Conservation (phyloP, 495 filamentous ascomycete genomes). For the Penicillium antarcticum region DNA sequence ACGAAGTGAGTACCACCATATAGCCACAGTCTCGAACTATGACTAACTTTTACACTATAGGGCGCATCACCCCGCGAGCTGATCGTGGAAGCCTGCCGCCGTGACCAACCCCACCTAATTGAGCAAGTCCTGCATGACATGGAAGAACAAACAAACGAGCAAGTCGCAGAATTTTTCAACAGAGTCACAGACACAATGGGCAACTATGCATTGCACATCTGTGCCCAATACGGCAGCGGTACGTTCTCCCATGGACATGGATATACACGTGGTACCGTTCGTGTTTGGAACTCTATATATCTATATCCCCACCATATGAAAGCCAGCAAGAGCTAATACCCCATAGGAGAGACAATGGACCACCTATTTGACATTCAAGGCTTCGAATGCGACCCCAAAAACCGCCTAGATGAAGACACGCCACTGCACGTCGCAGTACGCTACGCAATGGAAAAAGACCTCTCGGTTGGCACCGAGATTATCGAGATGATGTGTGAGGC, state of each 20-base stretch:
- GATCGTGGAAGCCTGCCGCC: slow-evolving; percentile 88
- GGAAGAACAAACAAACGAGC: slow-evolving; percentile 44
- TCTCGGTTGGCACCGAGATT: slow-evolving; percentile 62
- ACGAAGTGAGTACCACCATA: slow-evolving; percentile 31
- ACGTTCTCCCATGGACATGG: slow-evolving; percentile 29
- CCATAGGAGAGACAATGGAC: slow-evolving; percentile 85
- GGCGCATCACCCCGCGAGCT: slow-evolving; percentile 83
- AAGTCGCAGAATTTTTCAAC: slow-evolving; percentile 74
- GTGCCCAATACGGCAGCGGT: slow-evolving; percentile 83
- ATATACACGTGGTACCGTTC: too few species aligned
- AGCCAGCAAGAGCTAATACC: neutral
- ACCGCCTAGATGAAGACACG: slow-evolving; percentile 78
- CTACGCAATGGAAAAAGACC: slow-evolving; percentile 71
- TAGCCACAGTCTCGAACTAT: neutral
- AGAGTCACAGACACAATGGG: slow-evolving; percentile 78
- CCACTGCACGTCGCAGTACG: slow-evolving; percentile 86
- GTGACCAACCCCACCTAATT: slow-evolving; percentile 86
- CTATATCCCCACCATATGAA: neutral
- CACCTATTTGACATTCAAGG: slow-evolving; percentile 87
- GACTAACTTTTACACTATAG: slow-evolving; percentile 41
- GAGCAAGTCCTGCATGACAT: slow-evolving; percentile 49
- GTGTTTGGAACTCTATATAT: too few species aligned
- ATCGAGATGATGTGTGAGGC: slow-evolving; percentile 92
- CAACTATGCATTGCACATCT: slow-evolving; percentile 84
- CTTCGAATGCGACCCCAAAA: slow-evolving; percentile 90